Percentiles rank a stretch among this genome's conserved stretches.
These are phyloP conservation scores for Gentiana macrophylla DNA, from an alignment of 257 asterid species.

Conservation along the genomic window DNA sequence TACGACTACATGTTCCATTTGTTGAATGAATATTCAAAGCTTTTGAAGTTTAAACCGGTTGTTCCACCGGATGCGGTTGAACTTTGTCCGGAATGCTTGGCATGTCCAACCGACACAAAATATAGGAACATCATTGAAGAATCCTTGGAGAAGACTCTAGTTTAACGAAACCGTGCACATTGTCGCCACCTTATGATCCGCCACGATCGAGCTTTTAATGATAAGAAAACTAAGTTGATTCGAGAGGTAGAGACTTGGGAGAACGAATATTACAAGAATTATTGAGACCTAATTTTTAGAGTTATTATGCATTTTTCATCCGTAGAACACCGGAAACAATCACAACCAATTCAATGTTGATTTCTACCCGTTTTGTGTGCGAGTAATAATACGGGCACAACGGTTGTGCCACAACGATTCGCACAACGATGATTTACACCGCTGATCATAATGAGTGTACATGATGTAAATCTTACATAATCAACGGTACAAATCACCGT, in stretches of 20 bases:
- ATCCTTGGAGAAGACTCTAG: constrained; percentile 54
- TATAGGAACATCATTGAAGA: constrained; percentile 66
- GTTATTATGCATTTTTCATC: no score
- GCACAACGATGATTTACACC: no score
- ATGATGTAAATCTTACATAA: no score
- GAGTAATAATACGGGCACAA: no score
- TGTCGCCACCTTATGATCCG: constrained; percentile 65
- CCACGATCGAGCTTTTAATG: constrained; percentile 32
- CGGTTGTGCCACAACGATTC: no score
- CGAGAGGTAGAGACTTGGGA: constrained; percentile 66
- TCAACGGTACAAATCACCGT: no score
- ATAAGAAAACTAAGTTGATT: constrained; percentile 25
- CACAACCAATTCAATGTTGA: no score
- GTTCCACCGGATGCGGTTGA: constrained; percentile 49
- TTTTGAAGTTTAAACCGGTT: constrained; percentile 47
- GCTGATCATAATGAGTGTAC: no score
- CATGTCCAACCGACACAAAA: constrained; percentile 36
- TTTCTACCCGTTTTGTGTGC: no score
- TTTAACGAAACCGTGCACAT: constrained; percentile 43
- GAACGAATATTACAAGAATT: constrained; percentile 35
- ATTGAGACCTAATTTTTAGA: background rate
- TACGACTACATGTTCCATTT: constrained; percentile 75
- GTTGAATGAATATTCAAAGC: constrained; percentile 62
- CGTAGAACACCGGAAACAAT: no score
- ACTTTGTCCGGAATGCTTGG: constrained; percentile 58